A percentile compares a stretch with the other conserved stretches of the same genome.
phyloP scores from a whole-genome alignment of 2,329 filamentous ascomycete species.

The Boeremia lycopersici region DNA sequence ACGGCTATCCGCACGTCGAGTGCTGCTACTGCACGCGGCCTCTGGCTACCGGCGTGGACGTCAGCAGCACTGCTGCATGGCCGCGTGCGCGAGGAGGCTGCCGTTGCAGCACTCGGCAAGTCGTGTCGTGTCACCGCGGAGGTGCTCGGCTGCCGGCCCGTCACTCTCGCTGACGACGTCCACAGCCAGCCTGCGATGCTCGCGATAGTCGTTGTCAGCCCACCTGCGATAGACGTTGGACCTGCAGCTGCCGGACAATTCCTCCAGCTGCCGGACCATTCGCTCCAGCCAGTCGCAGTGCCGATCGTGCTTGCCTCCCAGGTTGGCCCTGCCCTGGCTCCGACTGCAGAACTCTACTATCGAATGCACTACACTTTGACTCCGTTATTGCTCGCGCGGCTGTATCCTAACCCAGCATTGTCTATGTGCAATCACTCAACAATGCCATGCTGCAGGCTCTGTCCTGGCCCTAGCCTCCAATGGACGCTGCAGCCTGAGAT shows the following conservation, averaged over 20 bases:
- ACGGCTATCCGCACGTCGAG: not conserved
- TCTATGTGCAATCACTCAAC: not conserved
- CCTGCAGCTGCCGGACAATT: not conserved
- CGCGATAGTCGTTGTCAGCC: not conserved
- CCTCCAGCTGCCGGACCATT: not conserved
- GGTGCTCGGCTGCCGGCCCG: too few relatives aligned
- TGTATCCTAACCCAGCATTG: not conserved
- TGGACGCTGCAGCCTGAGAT: not conserved
- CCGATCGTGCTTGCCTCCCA: not conserved
- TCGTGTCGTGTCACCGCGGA: too few relatives aligned
- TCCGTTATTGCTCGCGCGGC: not conserved
- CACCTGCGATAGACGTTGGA: constrained; percentile 4
- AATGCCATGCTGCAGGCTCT: not conserved
- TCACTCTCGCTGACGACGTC: not conserved
- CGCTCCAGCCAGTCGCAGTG: not conserved
- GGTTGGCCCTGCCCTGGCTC: not conserved
- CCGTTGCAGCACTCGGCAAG: not conserved
- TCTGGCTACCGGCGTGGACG: not conserved
- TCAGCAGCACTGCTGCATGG: constrained; percentile 4
- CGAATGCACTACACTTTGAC: not conserved
- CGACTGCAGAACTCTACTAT: constrained; percentile 4
- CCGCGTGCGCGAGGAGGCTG: not conserved
- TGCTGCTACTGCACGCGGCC: constrained; percentile 8
- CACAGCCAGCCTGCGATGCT: not conserved
- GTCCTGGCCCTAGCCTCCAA: not conserved